Percentiles rank a stretch among this genome's conserved stretches.
Conservation (phyloP, 1,284 basidiomycete genomes). For the Quambalaria eucalypti region DNA sequence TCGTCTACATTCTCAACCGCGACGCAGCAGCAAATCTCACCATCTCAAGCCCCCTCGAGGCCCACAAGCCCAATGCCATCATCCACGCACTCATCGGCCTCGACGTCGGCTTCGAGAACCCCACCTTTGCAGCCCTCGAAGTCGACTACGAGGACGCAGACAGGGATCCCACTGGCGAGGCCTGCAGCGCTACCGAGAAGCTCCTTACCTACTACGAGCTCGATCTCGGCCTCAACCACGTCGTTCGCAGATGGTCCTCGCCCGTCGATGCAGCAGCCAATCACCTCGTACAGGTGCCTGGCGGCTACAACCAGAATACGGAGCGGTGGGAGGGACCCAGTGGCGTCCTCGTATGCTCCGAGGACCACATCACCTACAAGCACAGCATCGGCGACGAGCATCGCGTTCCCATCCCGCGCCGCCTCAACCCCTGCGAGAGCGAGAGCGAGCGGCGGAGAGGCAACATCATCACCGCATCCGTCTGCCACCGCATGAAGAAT, state of each 20-base stretch:
- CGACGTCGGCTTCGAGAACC: constrained; percentile 45
- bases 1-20: constrained; percentile 45
- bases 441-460: constrained; percentile 21
- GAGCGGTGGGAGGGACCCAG: constrained; percentile 46
- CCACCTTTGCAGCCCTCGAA: constrained; percentile 43
- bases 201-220: constrained; percentile 45
- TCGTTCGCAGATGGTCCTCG: constrained; percentile 43
- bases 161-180: constrained; percentile 37
- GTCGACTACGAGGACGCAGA: constrained; percentile 44
- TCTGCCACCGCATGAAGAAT: constrained; percentile 45
- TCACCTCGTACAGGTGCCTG: constrained; percentile 41
- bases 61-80: constrained; percentile 36
- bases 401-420: constrained; percentile 41
- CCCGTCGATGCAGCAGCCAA: constrained; percentile 36
- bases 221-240: constrained; percentile 45
- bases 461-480: constrained; percentile 37
- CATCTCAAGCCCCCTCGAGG: constrained; percentile 45
- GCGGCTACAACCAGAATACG: constrained; percentile 40
- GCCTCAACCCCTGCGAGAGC: constrained; percentile 30
- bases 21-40: constrained; percentile 45
- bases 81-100: constrained; percentile 41
- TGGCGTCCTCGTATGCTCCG: constrained; percentile 44
- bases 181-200: constrained; percentile 30
- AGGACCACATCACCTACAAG: constrained; percentile 44
- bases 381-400: constrained; percentile 42